Evolutionary conservation across 2,329 filamentous ascomycete species (phyloP).

Genomic region (Penicillium olsonii): DNA sequence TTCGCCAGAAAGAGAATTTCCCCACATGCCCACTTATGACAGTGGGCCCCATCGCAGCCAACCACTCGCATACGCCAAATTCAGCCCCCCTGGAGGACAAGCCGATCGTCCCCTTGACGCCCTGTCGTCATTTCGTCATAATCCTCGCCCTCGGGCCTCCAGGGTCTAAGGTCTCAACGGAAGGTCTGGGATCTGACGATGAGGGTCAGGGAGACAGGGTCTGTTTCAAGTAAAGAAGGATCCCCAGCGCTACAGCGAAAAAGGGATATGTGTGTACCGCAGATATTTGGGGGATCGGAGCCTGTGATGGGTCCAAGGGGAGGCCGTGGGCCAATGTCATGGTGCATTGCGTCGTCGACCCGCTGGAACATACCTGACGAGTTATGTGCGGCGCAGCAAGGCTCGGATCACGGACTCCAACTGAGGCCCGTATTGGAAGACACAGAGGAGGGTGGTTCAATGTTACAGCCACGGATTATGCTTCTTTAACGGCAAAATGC

Average conservation of each 20-base stretch:
- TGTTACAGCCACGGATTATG: background rate
- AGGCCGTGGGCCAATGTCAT: conserved; percentile 16
- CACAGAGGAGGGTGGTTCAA: too few species aligned
- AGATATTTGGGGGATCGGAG: conserved; percentile 8
- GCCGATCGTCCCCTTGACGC: conserved; percentile 18
- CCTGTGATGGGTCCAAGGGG: conserved; percentile 15
- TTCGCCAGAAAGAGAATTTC: background rate
- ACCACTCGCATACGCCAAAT: conserved; percentile 8
- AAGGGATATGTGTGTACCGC: conserved; percentile 10
- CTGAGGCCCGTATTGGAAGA: conserved; percentile 2
- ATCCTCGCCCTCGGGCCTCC: conserved; percentile 12
- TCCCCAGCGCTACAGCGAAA: background rate
- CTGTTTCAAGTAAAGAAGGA: background rate
- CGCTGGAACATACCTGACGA: conserved; percentile 19
- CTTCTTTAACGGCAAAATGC: background rate
- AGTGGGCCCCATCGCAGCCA: conserved; percentile 1
- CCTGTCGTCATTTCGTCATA: conserved; percentile 24
- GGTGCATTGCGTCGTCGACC: conserved; percentile 19
- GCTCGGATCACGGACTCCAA: conserved; percentile 11
- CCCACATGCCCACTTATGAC: conserved; percentile 12
- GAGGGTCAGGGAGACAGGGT: background rate
- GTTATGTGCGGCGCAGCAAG: conserved; percentile 14
- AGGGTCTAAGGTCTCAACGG: background rate
- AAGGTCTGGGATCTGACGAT: background rate
- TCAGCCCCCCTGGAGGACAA: conserved; percentile 18